Conservation (phyloP, 495 filamentous ascomycete species). For the Podospora didyma region DNA sequence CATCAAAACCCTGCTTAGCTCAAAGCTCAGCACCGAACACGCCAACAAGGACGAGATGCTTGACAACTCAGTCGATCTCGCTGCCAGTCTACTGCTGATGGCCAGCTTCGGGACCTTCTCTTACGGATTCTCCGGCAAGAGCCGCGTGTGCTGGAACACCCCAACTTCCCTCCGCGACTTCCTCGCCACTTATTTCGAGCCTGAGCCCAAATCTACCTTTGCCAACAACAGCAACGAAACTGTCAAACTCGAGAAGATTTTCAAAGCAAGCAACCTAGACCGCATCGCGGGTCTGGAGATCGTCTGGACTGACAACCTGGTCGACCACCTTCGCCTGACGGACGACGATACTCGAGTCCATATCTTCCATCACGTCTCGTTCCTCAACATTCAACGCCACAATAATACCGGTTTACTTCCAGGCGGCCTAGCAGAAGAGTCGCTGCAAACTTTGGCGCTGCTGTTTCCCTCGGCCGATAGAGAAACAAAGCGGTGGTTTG, state of each 20-base stretch:
- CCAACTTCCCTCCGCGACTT: not conserved
- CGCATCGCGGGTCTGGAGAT: slow-evolving; percentile 37
- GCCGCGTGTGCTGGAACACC: slow-evolving; percentile 1
- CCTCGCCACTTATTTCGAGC: not conserved
- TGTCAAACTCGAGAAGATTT: slow-evolving; percentile 15
- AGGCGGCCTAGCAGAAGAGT: slow-evolving; percentile 36
- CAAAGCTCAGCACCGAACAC: not conserved
- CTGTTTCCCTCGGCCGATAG: slow-evolving; percentile 37
- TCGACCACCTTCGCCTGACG: slow-evolving; percentile 41
- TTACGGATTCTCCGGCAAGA: slow-evolving; percentile 1
- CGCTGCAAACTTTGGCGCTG: slow-evolving; percentile 40
- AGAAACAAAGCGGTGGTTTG: not conserved
- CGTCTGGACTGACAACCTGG: slow-evolving; percentile 40
- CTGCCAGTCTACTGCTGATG: slow-evolving; percentile 6
- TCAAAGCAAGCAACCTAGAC: slow-evolving; percentile 10
- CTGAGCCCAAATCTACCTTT: not conserved
- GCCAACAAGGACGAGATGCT: slow-evolving; percentile 1
- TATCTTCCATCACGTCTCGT: slow-evolving; percentile 45
- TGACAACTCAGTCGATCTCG: slow-evolving; percentile 5
- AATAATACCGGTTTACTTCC: slow-evolving; percentile 21
- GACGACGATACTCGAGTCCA: slow-evolving; percentile 36
- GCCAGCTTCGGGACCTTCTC: slow-evolving; percentile 1
- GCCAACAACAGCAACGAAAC: not conserved
- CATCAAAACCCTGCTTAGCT: not conserved
- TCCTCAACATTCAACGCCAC: slow-evolving; percentile 25